phyloP scores from a whole-genome alignment of 2,329 filamentous ascomycete genomes.

The Calonectria montana region DNA sequence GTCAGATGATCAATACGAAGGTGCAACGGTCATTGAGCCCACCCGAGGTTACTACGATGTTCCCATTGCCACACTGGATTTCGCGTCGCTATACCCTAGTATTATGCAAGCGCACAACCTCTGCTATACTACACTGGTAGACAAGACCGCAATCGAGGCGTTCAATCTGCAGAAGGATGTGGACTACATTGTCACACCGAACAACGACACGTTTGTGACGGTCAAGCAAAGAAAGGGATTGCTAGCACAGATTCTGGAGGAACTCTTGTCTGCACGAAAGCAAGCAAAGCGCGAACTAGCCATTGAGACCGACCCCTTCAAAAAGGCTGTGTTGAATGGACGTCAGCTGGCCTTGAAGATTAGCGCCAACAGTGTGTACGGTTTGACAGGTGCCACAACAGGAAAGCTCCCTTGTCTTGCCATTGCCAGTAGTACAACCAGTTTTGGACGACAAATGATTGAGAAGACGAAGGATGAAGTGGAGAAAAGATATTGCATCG shows the following conservation, averaged over 20 bases:
- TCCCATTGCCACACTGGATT: slow-evolving; percentile 96
- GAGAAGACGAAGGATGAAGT: slow-evolving; percentile 98
- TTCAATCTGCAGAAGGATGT: slow-evolving; percentile 85
- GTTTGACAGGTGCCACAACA: slow-evolving; percentile 93
- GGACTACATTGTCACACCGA: slow-evolving; percentile 96
- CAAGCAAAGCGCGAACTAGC: slow-evolving; percentile 92
- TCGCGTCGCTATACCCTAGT: slow-evolving; percentile 96
- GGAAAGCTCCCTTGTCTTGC: slow-evolving; percentile 95
- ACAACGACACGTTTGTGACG: slow-evolving; percentile 93
- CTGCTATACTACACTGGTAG: slow-evolving; percentile 92
- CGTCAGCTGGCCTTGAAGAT: slow-evolving; percentile 95
- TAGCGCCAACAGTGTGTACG: slow-evolving; percentile 98
- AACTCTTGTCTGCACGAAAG: slow-evolving; percentile 91
- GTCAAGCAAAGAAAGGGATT: slow-evolving; percentile 90
- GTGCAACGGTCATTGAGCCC: slow-evolving; percentile 97
- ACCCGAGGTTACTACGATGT: slow-evolving; percentile 94
- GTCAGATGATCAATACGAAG: slow-evolving; percentile 92
- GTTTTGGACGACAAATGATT: slow-evolving; percentile 98
- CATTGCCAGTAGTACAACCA: slow-evolving; percentile 96
- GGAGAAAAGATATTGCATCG: slow-evolving; percentile 87
- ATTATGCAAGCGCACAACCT: slow-evolving; percentile 99
- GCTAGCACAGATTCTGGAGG: slow-evolving; percentile 94
- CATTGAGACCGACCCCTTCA: slow-evolving; percentile 92
- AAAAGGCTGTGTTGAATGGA: slow-evolving; percentile 97
- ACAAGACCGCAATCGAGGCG: slow-evolving; percentile 78